Conservation (phyloP, 306 rosid genomes). For the Cajanus cajan region DNA sequence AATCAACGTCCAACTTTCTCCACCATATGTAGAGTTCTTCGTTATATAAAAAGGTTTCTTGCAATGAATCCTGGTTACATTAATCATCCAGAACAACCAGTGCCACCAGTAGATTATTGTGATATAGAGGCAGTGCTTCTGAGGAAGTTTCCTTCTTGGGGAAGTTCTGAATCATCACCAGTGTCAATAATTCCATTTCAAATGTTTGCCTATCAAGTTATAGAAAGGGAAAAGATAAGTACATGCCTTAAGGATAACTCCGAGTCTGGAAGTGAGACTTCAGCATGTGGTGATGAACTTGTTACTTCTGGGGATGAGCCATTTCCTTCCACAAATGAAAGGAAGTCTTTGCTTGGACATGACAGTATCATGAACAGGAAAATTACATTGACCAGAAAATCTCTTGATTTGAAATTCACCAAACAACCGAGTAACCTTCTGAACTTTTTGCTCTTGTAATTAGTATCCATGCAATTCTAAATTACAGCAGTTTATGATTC, state of each 20-base stretch:
- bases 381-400: conserved; percentile 36
- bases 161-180: conserved; percentile 37
- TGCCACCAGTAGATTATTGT: conserved; percentile 66
- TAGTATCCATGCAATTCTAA: conserved; percentile 10
- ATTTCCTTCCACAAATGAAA: conserved; percentile 42
- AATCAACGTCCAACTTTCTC: conserved; percentile 81
- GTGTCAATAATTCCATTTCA: conserved; percentile 74
- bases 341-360: conserved; percentile 42
- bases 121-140: conserved; percentile 61
- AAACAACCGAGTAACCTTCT: conserved; percentile 54
- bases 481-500: neutral
- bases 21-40: conserved; percentile 80
- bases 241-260: conserved; percentile 52
- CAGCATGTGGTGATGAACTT: conserved; percentile 67
- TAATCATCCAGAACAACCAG: conserved; percentile 53
- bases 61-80: conserved; percentile 63
- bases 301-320: conserved; percentile 59
- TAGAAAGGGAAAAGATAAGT: conserved; percentile 50
- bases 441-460: neutral
- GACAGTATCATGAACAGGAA: conserved; percentile 41
- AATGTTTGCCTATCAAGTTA: conserved; percentile 64
- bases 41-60: conserved; percentile 59
- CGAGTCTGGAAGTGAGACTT: conserved; percentile 81
- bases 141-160: conserved; percentile 69
- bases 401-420: conserved; percentile 44